Evolutionary conservation across 352 stramenopile species (phyloP).

Genomic region (Globisporangium uncinulatum): DNA sequence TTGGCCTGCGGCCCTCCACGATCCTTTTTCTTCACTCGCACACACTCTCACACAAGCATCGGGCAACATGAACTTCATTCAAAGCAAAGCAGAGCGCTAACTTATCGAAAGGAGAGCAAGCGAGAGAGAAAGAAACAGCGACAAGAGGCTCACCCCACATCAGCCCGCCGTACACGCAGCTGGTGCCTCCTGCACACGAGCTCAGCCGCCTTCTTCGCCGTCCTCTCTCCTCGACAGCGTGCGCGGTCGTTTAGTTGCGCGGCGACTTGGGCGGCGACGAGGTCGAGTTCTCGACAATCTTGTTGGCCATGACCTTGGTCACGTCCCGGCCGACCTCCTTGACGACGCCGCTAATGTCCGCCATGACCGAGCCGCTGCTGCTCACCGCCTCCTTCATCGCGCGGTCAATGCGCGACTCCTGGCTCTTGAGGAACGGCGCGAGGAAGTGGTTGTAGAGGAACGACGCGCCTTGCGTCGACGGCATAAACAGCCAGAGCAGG

Average conservation of each 20-base stretch:
- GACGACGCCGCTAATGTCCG: slow-evolving; percentile 73
- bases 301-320: slow-evolving; percentile 61
- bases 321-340: slow-evolving; percentile 73
- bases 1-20: too few species aligned
- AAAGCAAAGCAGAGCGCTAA: background rate
- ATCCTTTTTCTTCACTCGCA: background rate
- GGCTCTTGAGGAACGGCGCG: slow-evolving; percentile 74
- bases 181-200: slow-evolving; percentile 9
- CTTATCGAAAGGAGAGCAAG: background rate
- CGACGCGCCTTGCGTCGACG: slow-evolving; percentile 92
- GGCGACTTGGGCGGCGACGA: slow-evolving; percentile 23
- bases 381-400: slow-evolving; percentile 81
- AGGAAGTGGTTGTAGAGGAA: slow-evolving; percentile 96
- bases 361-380: slow-evolving; percentile 68
- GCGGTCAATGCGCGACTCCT: slow-evolving; percentile 79
- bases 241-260: slow-evolving; percentile 4
- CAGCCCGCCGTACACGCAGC: too few species aligned
- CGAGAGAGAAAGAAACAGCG: background rate
- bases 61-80: slow-evolving; percentile 2
- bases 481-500: slow-evolving; percentile 96
- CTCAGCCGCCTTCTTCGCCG: background rate
- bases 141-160: background rate
- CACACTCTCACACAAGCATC: background rate
- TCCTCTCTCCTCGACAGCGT: too few species aligned
- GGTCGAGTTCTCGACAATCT: slow-evolving; percentile 61